phyloP scores from a whole-genome alignment of 768 basidiomycete genomes.

The Psilocybe subaeruginosa region DNA sequence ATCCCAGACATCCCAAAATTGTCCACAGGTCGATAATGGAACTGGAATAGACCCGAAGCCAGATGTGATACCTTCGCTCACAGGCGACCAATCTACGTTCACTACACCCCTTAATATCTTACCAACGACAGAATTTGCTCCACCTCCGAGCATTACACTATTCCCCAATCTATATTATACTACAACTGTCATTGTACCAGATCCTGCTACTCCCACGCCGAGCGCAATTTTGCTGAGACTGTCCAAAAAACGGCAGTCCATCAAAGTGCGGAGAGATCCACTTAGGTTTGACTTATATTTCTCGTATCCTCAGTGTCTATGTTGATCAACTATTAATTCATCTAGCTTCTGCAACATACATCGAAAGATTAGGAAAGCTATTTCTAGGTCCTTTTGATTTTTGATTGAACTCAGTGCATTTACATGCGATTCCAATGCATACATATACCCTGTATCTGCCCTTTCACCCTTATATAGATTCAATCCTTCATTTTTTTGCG shows the following conservation, averaged over 20 bases:
- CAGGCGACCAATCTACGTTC: background rate
- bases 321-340: too few species aligned
- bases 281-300: too few species aligned
- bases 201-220: constrained; percentile 4
- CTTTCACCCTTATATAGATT: background rate
- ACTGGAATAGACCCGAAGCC: background rate
- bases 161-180: constrained; percentile 14
- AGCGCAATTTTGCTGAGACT: background rate
- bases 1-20: constrained; percentile 13
- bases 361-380: background rate
- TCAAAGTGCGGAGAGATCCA: background rate
- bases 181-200: constrained; percentile 11
- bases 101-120: background rate
- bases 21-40: background rate
- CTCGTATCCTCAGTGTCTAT: too few species aligned
- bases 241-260: background rate
- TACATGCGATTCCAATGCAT: background rate
- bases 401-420: background rate
- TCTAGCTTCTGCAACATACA: too few species aligned
- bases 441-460: background rate
- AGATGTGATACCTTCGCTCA: background rate
- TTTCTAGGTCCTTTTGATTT: background rate
- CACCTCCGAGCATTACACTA: background rate
- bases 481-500: too few species aligned
- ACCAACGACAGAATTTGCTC: background rate